phyloP scores from a whole-genome alignment of 2,329 filamentous ascomycete genomes.

The Pezicula radicicola region DNA sequence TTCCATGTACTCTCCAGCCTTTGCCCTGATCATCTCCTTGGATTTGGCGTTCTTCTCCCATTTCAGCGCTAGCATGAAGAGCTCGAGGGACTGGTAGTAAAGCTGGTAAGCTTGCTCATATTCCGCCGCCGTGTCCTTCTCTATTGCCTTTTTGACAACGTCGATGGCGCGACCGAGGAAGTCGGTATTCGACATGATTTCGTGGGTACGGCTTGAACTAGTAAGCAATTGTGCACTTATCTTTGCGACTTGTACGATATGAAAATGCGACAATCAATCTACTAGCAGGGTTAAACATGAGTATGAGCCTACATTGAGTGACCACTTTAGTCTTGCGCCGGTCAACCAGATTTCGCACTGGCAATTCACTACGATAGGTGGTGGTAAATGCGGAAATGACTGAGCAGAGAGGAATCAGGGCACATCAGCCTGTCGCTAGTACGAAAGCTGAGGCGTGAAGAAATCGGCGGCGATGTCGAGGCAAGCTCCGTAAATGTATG shows the following conservation, averaged over 20 bases:
- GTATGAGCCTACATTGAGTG: no score
- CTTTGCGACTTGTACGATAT: no score
- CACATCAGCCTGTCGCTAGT: no score
- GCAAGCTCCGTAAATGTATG: no score
- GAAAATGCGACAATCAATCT: no score
- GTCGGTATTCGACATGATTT: constrained; percentile 88
- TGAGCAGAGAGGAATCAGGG: no score
- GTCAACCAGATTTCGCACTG: no score
- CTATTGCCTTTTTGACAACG: constrained; percentile 95
- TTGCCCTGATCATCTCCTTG: constrained; percentile 95
- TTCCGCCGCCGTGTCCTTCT: constrained; percentile 89
- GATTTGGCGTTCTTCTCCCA: constrained; percentile 99
- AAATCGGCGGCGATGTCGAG: no score
- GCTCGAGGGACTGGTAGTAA: constrained; percentile 93
- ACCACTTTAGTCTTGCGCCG: no score
- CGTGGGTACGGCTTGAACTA: constrained; percentile 5
- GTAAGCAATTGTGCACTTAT: no score
- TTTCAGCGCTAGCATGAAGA: constrained; percentile 98
- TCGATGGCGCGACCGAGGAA: constrained; percentile 96
- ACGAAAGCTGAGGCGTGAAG: no score
- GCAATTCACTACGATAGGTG: not conserved
- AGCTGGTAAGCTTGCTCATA: constrained; percentile 96
- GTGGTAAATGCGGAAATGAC: not conserved
- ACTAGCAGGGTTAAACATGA: no score
- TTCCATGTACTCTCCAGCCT: constrained; percentile 97